Percentiles rank a stretch among this genome's conserved stretches.
Evolutionary conservation across 2,329 filamentous ascomycete genomes (phyloP).

Genomic region (Gnomoniopsis sp.): DNA sequence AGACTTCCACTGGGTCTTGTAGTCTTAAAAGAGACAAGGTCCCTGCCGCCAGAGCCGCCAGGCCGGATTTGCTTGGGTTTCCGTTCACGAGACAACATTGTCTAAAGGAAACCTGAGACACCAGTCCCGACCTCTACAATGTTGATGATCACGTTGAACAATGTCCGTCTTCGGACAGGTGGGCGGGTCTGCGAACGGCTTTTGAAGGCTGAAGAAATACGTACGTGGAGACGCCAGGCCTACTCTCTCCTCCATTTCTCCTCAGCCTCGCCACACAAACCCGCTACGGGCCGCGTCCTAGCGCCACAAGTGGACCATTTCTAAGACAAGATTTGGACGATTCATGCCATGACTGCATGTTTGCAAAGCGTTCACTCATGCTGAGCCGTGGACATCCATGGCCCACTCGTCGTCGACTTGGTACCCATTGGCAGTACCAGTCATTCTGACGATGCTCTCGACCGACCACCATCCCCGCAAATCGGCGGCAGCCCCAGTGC

Average conservation of each 20-base stretch:
- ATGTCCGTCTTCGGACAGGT: not conserved
- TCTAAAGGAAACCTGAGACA: not conserved
- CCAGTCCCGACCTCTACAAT: too few species aligned
- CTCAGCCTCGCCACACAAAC: not conserved
- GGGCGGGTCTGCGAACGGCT: not conserved
- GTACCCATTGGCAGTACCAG: not conserved
- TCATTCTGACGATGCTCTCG: not conserved
- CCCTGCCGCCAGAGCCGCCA: not conserved
- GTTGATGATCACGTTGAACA: not conserved
- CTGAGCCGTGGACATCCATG: slow-evolving; percentile 10
- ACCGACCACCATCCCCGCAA: slow-evolving; percentile 12
- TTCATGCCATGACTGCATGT: not conserved
- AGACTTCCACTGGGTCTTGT: not conserved
- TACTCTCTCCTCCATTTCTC: not conserved
- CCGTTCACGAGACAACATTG: not conserved
- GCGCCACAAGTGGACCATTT: not conserved
- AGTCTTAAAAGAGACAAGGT: not conserved
- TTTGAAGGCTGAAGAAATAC: not conserved
- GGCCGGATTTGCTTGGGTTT: not conserved
- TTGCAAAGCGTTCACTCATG: not conserved
- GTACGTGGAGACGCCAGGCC: not conserved
- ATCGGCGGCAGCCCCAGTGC: slow-evolving; percentile 4
- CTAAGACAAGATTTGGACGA: not conserved
- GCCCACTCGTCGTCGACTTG: not conserved
- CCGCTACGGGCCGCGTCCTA: not conserved